Evolutionary conservation across 176 grass and related monocot species (phyloP).

Genomic region (Oryza longistaminata): DNA sequence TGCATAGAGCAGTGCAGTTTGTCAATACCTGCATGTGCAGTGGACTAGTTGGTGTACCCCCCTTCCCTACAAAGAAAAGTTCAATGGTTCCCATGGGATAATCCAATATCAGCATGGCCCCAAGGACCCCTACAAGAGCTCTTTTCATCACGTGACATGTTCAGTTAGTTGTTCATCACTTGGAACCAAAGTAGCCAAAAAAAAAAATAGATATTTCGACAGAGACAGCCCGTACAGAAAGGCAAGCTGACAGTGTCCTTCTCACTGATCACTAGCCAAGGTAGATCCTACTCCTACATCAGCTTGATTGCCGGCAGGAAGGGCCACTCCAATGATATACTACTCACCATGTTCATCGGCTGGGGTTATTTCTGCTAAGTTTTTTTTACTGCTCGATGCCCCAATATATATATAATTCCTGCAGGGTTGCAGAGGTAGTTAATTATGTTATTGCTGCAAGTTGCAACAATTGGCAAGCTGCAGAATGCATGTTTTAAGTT

Average conservation of each 20-base stretch:
- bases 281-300: conserved; percentile 10
- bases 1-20: not conserved
- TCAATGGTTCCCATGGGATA: not conserved
- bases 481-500: not conserved
- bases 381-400: conserved; percentile 28
- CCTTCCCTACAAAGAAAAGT: not conserved
- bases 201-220: conserved; percentile 14
- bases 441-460: not conserved
- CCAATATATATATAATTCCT: conserved; percentile 8
- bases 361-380: not conserved
- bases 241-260: conserved; percentile 11
- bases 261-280: not conserved
- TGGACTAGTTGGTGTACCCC: not conserved
- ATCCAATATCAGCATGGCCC: not conserved
- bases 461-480: conserved; percentile 20
- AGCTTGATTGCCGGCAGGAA: not conserved
- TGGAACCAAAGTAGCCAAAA: conserved; percentile 20
- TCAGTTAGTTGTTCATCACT: conserved; percentile 2
- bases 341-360: not conserved
- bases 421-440: not conserved
- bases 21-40: not conserved
- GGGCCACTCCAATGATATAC: not conserved
- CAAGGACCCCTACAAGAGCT: conserved; percentile 6
- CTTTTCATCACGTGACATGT: conserved; percentile 37
- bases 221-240: conserved; percentile 12